Conservation (phyloP, 2,329 filamentous ascomycete genomes). For the Amauroascus niger region DNA sequence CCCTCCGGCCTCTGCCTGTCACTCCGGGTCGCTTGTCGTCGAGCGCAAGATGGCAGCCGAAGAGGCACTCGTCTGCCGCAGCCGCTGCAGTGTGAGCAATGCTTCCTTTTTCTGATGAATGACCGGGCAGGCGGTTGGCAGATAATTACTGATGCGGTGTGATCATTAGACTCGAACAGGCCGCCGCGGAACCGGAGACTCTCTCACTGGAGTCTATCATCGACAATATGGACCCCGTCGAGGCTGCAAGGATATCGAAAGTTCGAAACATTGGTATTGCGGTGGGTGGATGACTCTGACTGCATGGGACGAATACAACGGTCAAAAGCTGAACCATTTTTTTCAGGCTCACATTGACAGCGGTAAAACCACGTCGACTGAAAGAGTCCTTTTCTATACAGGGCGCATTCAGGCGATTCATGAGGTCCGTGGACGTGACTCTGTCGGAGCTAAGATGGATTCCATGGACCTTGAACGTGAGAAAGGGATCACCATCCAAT, state of each 20-base stretch:
- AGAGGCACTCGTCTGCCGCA: conserved; percentile 35
- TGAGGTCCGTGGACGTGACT: conserved; percentile 81
- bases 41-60: conserved; percentile 36
- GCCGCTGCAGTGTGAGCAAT: conserved; percentile 38
- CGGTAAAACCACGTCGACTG: conserved; percentile 92
- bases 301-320: neutral
- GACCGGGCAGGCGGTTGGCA: no score
- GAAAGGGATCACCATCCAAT: conserved; percentile 98
- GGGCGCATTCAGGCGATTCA: conserved; percentile 95
- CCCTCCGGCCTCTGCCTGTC: conserved; percentile 27
- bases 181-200: conserved; percentile 46
- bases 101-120: neutral
- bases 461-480: conserved; percentile 98
- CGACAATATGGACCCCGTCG: conserved; percentile 68
- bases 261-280: conserved; percentile 98
- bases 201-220: conserved; percentile 59
- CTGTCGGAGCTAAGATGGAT: conserved; percentile 98
- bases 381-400: conserved; percentile 96
- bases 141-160: conserved; percentile 13
- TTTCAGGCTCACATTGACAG: conserved; percentile 80
- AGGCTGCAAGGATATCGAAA: conserved; percentile 65
- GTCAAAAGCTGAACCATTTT: conserved; percentile 12
- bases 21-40: conserved; percentile 31
- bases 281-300: conserved; percentile 42
- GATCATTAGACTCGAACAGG: conserved; percentile 45